phyloP scores from a whole-genome alignment of 768 basidiomycete species.

The Lactifluus pinguis region DNA sequence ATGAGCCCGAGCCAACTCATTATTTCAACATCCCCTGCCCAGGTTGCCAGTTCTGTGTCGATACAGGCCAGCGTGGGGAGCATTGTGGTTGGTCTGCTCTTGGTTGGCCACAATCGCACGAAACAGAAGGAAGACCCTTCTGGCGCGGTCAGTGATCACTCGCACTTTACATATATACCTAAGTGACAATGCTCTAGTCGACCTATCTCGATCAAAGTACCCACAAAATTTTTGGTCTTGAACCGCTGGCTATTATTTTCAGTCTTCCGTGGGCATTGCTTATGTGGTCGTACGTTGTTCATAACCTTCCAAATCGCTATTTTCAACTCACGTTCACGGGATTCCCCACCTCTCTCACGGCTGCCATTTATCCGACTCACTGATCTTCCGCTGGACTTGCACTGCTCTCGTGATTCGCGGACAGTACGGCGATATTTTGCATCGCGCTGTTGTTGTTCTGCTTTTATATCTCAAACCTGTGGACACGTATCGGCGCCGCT shows the following conservation, averaged over 20 bases:
- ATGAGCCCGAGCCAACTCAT: background rate
- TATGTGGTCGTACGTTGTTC: slow-evolving; percentile 47
- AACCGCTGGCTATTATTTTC: slow-evolving; percentile 44
- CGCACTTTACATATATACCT: no score
- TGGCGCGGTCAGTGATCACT: background rate
- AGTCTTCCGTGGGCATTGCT: slow-evolving; percentile 48
- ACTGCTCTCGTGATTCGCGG: no score
- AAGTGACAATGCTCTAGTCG: slow-evolving; percentile 11
- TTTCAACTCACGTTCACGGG: background rate
- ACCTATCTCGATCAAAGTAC: slow-evolving; percentile 22
- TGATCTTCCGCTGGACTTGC: no score
- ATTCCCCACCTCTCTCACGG: no score
- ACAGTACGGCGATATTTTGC: slow-evolving; percentile 12
- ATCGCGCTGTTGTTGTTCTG: slow-evolving; percentile 9
- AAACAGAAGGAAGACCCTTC: slow-evolving; percentile 27
- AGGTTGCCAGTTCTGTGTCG: slow-evolving; percentile 43
- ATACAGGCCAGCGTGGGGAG: slow-evolving; percentile 38
- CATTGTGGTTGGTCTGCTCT: slow-evolving; percentile 38
- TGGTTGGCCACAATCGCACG: slow-evolving; percentile 35
- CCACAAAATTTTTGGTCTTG: slow-evolving; percentile 33
- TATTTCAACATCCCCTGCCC: slow-evolving; percentile 31
- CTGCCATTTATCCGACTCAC: no score
- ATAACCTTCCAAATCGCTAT: background rate
- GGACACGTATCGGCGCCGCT: slow-evolving; percentile 1
- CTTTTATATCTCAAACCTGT: background rate